phyloP scores from a whole-genome alignment of 2,329 filamentous ascomycete genomes.

The Myriosclerotinia curreyana region DNA sequence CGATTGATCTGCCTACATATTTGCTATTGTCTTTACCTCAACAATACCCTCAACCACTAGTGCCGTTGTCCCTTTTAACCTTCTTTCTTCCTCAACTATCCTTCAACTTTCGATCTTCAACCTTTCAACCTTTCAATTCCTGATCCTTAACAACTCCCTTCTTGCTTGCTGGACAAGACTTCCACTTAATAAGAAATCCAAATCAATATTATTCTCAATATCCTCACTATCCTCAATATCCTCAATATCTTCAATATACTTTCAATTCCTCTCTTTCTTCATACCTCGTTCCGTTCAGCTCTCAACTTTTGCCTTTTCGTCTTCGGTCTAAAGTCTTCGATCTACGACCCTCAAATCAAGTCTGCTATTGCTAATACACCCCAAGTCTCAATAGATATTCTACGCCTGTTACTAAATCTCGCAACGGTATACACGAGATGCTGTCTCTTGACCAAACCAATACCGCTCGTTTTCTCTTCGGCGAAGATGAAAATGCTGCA shows the following conservation, averaged over 20 bases:
- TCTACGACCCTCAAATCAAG: slow-evolving; percentile 14
- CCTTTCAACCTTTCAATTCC: slow-evolving; percentile 11
- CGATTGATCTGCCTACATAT: slow-evolving; percentile 7
- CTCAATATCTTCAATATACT: slow-evolving; percentile 16
- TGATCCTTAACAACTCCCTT: slow-evolving; percentile 6
- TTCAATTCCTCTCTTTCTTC: slow-evolving; percentile 10
- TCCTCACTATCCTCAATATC: slow-evolving; percentile 17
- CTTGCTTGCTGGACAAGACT: slow-evolving; percentile 20
- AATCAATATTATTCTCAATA: slow-evolving; percentile 2
- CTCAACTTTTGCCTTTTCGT: slow-evolving; percentile 5
- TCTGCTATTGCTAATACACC: slow-evolving; percentile 29
- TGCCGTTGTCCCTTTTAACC: neutral
- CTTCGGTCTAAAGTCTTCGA: slow-evolving; percentile 17
- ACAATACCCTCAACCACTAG: slow-evolving; percentile 8
- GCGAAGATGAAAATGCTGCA: slow-evolving; percentile 62
- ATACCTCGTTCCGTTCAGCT: neutral
- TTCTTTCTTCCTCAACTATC: slow-evolving; percentile 1
- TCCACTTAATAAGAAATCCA: neutral
- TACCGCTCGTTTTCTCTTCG: slow-evolving; percentile 81
- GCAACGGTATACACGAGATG: slow-evolving; percentile 64
- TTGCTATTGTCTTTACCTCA: slow-evolving; percentile 7
- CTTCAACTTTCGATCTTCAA: slow-evolving; percentile 9
- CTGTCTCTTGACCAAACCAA: slow-evolving; percentile 74
- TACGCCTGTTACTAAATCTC: slow-evolving; percentile 77
- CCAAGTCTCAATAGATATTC: slow-evolving; percentile 83